Evolutionary conservation across 2,329 filamentous ascomycete genomes (phyloP), one percentile per base, ranked within the genome.

Genomic region (Knoxdaviesia proteae): DNA sequence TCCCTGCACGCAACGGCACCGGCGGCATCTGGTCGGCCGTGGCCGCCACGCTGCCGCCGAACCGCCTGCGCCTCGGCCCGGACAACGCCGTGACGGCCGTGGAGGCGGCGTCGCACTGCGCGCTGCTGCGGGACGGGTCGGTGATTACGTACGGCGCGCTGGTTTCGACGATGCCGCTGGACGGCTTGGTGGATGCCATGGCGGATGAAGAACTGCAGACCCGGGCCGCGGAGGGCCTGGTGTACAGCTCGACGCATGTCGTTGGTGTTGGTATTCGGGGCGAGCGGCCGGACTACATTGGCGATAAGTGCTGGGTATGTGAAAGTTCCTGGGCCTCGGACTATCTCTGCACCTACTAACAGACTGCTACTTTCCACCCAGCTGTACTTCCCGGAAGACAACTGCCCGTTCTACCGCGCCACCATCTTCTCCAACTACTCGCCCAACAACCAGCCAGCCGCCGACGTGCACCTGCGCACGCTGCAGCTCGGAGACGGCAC

Each of bases 351-450:
- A 20, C 20, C 20, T 20, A 20, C 20, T 20, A 20, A 30, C 11
- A 33, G 34, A 3, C 33, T 44, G 43, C 53, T 58, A 52, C 59
- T 42, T 3, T 6, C 8, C 10, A 0, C 9, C 3, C 32, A 80
- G 78, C 71, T 98, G 51, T 98, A 98, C 75, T 98, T 96, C 77
- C 90, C 90, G 48, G 90, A 98, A 63, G 81, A 94, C 62, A 80
- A 98, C 73, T 94, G 86, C 70, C 86, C 86, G 59, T 98, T 98
- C 73, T 98, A 98, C 73, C 84, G 90, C 53, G 90, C 90, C 56
- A 98, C 90, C 57, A 96, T 98, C 67, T 98, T 98, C 76, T 96
- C 88, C 64, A 98, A 98, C 75, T 98, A 98, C 74, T 96, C 90
- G 29, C 90, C 88, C 42, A 78, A 93, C 75, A 98, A 98, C 71